phyloP scores from a whole-genome alignment of 1,284 basidiomycete genomes.

The Takashimella tepidaria region DNA sequence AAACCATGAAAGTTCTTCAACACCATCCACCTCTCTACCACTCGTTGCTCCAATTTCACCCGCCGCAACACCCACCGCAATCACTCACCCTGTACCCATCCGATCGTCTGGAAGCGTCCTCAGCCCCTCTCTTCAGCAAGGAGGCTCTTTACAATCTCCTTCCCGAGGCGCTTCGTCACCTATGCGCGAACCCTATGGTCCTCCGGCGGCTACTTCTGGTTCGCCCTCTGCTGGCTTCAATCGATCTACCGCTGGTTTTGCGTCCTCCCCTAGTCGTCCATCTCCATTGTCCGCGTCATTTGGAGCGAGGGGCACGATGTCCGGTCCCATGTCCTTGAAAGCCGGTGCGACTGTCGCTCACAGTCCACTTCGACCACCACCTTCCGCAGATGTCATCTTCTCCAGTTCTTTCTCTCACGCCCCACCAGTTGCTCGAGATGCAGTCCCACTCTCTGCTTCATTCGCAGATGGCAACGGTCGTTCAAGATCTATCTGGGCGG shows the following conservation, averaged over 20 bases:
- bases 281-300: conserved; percentile 39
- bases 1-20: too few relatives aligned
- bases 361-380: conserved; percentile 36
- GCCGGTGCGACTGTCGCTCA: conserved; percentile 21
- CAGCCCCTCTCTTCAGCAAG: conserved; percentile 34
- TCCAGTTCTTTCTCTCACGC: conserved; percentile 41
- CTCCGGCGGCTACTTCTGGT: conserved; percentile 34
- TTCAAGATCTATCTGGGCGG: conserved; percentile 39
- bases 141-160: conserved; percentile 11
- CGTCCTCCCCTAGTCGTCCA: conserved; percentile 38
- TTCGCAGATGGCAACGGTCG: conserved; percentile 31
- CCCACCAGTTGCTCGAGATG: conserved; percentile 14
- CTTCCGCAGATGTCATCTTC: conserved; percentile 26
- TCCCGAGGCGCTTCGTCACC: conserved; percentile 33
- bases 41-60: not conserved
- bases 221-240: conserved; percentile 41
- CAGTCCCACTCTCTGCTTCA: conserved; percentile 35
- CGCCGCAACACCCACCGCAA: conserved; percentile 10
- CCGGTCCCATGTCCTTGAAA: conserved; percentile 36
- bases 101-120: conserved; percentile 26
- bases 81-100: conserved; percentile 38
- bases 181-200: conserved; percentile 42
- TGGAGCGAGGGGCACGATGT: conserved; percentile 26
- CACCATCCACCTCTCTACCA: not conserved
- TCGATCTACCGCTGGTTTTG: conserved; percentile 27